A percentile compares a stretch with the other conserved stretches of the same genome.
Evolutionary conservation across 331 rosid species (phyloP).

Genomic region (Rhamnella rubrinervis): DNA sequence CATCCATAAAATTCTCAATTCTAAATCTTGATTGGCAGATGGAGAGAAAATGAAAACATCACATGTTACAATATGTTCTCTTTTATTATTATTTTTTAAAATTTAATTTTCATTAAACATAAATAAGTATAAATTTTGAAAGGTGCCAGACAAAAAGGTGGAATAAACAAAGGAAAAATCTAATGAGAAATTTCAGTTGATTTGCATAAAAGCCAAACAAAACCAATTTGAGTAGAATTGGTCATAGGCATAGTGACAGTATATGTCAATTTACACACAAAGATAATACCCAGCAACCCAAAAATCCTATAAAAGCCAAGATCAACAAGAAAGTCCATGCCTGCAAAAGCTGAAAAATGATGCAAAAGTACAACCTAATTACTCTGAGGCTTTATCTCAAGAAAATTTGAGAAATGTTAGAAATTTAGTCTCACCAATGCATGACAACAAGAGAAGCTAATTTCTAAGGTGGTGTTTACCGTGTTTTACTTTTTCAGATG

Average conservation of each 20-base stretch:
- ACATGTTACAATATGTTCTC: too few species aligned
- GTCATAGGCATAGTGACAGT: background rate
- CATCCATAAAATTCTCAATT: too few species aligned
- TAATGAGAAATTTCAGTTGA: background rate
- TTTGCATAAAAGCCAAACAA: background rate
- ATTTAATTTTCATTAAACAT: too few species aligned
- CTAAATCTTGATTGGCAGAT: too few species aligned
- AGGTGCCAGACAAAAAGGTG: background rate
- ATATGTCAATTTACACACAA: background rate
- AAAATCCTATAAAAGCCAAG: background rate
- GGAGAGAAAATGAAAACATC: too few species aligned
- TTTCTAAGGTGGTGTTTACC: too few species aligned
- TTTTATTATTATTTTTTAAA: too few species aligned
- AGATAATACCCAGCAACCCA: background rate
- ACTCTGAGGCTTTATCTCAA: background rate
- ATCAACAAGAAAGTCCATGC: background rate
- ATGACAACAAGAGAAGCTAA: background rate
- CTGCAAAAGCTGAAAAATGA: background rate
- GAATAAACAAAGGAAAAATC: background rate
- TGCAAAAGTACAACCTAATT: background rate
- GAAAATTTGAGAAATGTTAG: background rate
- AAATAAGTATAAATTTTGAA: background rate
- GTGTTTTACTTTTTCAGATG: background rate
- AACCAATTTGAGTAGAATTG: background rate
- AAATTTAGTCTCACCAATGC: background rate